Base-by-base conservation (phyloP, 169 alveolate species). In the Cryptosporidium sp. region DNA sequence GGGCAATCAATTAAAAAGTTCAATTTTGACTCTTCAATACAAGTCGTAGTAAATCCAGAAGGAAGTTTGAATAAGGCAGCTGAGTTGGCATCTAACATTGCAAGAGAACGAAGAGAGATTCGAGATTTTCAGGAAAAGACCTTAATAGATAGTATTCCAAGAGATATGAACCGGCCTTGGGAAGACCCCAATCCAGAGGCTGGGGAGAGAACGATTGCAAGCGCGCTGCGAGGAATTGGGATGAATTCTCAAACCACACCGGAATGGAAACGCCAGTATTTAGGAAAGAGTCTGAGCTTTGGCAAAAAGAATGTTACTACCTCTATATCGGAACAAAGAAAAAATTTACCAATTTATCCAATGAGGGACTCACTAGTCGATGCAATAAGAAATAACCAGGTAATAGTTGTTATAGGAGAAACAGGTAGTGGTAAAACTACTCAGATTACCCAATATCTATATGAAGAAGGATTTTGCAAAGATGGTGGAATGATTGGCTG, bases 371-470 rank as follows among this genome's bases (percentile, higher is more conserved):
- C 96, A 70, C 93, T 99, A 58, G 91, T 98, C 75, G 95, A 95
- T 75, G 99, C 98, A 23, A 96, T 98, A 7, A 87, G 91, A 6
- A 96, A 94, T 29, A 96, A 98, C 75, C 93, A 97, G 87, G 96
- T 97, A 31, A 94, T 98, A 14, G 97, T 99, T 2, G 99, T 99
- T 21, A 98, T 99, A 52, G 99, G 99, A 52, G 99, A 99, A 92
- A 99, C 99, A 3, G 99, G 99, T 16, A 95, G 99, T 69, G 99
- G 99, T 0, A 98, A 98, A 91, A 98, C 99, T 2, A 98, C 99
- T 0, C 98, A 97, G 92, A 96, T 98, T 84, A 97, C 99, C n/a
- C 98, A 97, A 91, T 97, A 97, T 93, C 93, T 97, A 53, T 96
- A 93, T 26, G 99, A 97, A 91, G 96, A 96, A 75, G 99, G 99